Base-by-base conservation (phyloP, 1,284 basidiomycete genomes). In the Gymnopus androsaceus region DNA sequence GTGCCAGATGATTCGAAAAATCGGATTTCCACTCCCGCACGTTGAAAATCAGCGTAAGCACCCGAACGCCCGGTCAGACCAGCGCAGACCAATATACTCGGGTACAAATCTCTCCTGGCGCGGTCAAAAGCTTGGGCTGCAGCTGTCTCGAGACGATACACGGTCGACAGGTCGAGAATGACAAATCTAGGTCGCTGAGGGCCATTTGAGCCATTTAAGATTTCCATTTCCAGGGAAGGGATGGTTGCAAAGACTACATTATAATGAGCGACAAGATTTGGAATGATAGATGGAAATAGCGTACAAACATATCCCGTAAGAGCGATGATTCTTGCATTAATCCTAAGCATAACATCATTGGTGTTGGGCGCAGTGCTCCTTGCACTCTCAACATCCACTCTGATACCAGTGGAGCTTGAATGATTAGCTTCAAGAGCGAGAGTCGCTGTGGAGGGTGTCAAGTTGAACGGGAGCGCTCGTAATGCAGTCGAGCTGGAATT, bases 251-350 rank as follows among this genome's bases (percentile, higher is more conserved):
- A 62, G 45, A 62, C 61, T 61, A n/a, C n/a, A n/a, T 28, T 47
- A 8, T 31, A 30, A 30, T 28, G 2, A n/a, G 11, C 19, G n/a
- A 19, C 8, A 56, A 19, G n/a, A 47, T 25, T 9, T 34, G 30
- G 31, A 7, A 47, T n/a, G 17, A 4, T 19, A 14, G 40, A 15
- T 14, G 19, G 25, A 36, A 37, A 17, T 9, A 56, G 14, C 63
- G 37, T 45, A 63, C 63, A 65, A 34, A 62, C 56, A 38, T 65
- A 63, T 21, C 63, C 63, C 7, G 60, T 55, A 19, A 65, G 53
- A 30, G 41, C 31, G 34, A 65, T 6, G 5, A 65, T 59, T 9
- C 59, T 44, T 19, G 57, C 54, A 4, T 47, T 31, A 4, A 25
- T n/a, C 17, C 27, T 31, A n/a, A n/a, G n/a, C n/a, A n/a, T n/a